phyloP scores from a whole-genome alignment of 106 monocot genomes.

The Apostasia shenzhenica region DNA sequence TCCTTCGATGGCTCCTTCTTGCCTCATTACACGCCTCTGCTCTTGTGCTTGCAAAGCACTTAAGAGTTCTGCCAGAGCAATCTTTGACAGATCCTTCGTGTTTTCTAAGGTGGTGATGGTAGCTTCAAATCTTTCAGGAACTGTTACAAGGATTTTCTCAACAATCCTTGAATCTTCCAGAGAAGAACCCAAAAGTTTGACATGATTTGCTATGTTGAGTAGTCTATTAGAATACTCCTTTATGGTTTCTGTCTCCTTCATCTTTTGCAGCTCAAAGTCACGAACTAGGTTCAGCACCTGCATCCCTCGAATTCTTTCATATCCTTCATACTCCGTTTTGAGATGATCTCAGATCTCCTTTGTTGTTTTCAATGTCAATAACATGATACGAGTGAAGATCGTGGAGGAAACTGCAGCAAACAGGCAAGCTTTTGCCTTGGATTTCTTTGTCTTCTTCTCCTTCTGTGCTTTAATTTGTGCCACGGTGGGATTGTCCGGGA shows the following conservation, averaged over 20 bases:
- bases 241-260: background rate
- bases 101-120: constrained; percentile 1
- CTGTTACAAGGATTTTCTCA: constrained; percentile 1
- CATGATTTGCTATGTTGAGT: background rate
- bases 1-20: background rate
- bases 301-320: constrained; percentile 4
- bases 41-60: background rate
- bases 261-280: background rate
- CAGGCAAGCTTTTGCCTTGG: background rate
- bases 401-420: background rate
- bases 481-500: too few relatives aligned
- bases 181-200: background rate
- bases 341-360: constrained; percentile 4
- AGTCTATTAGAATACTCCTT: background rate
- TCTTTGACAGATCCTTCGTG: constrained; percentile 4
- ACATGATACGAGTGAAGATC: constrained; percentile 1
- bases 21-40: background rate
- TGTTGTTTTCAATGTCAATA: background rate
- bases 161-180: constrained; percentile 1
- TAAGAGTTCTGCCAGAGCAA: background rate
- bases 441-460: background rate
- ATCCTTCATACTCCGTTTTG: too few relatives aligned
- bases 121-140: constrained; percentile 1
- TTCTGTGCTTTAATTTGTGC: too few relatives aligned
- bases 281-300: background rate